Evolutionary conservation across 768 basidiomycete genomes (phyloP).

Genomic region (Amanita rimosa): DNA sequence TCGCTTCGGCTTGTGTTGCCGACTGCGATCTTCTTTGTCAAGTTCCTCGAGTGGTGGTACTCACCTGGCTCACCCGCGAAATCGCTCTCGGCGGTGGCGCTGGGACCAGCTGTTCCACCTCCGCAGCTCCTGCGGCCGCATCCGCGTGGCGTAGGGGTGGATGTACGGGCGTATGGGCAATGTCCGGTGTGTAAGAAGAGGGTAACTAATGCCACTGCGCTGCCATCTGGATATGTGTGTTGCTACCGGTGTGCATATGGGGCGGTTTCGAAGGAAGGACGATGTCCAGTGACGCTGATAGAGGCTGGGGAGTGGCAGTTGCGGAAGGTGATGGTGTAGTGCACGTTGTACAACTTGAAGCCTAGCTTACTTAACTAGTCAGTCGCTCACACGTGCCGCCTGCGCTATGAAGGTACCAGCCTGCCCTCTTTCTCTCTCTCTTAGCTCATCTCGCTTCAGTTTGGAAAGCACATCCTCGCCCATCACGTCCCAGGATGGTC

Average conservation of each 20-base stretch:
- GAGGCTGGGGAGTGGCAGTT: slow-evolving; percentile 71
- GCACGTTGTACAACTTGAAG: too few relatives aligned
- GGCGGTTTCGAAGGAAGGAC: slow-evolving; percentile 63
- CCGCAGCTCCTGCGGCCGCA: slow-evolving; percentile 69
- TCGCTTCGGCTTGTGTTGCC: slow-evolving; percentile 74
- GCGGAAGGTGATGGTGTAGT: slow-evolving; percentile 73
- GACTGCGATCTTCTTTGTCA: slow-evolving; percentile 88
- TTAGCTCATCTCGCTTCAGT: slow-evolving; percentile 37
- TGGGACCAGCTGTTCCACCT: slow-evolving; percentile 65
- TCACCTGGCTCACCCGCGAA: slow-evolving; percentile 83
- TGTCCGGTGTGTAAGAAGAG: slow-evolving; percentile 71
- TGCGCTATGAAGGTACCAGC: slow-evolving; percentile 6
- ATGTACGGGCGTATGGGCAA: slow-evolving; percentile 56
- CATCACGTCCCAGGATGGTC: slow-evolving; percentile 98
- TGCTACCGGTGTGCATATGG: slow-evolving; percentile 89
- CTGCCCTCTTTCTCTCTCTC: neutral
- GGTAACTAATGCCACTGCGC: slow-evolving; percentile 79
- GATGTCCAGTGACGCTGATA: slow-evolving; percentile 82
- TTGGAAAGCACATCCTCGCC: slow-evolving; percentile 94
- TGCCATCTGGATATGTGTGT: slow-evolving; percentile 91
- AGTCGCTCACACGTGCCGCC: slow-evolving; percentile 5
- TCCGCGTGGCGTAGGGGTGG: slow-evolving; percentile 57
- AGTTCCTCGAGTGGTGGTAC: slow-evolving; percentile 99
- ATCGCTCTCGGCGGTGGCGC: slow-evolving; percentile 48
- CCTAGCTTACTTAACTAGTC: slow-evolving; percentile 25